Base-by-base conservation (phyloP, 2,329 filamentous ascomycete genomes). In the Paramyrothecium sp. region DNA sequence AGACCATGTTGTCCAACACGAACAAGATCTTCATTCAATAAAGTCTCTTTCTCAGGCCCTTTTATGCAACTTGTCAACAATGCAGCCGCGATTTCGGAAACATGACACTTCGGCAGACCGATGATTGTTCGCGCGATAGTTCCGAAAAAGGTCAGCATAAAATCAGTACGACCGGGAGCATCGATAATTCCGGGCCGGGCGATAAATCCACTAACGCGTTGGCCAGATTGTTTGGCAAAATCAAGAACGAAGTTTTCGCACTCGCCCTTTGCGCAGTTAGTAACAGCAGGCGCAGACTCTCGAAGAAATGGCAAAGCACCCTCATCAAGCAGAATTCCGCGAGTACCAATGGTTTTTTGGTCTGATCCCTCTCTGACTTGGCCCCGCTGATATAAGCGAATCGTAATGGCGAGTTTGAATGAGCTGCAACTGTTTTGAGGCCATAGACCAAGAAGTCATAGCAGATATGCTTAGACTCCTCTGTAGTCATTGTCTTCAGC, bases 321-420 rank as follows among this genome's bases (percentile, higher is more conserved):
- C 82, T 66, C 73, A 84, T 74, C 11, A 77, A 56, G 8, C 53
- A 60, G 56, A 83, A 84, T 46, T 81, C 68, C 0, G 22, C 7
- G 12, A 52, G 65, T 12, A 52, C 56, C 50, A 70, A 62, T 20
- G 69, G 72, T 56, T 61, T 73, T 62, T 77, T 73, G 5, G 62
- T 73, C 51, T 69, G 75, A 48, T 81, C 78, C 2, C 75, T 70
- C 61, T 75, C 71, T 3, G 69, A 69, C 3, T 62, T 64, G 1
- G 65, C 58, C 16, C 78, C 80, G 59, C 78, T 81, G 60, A 78
- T 71, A 63, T 79, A 79, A 12, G 79, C 48, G 58, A 79, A 79
- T 2, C 74, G 73, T 51, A 79, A 77, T 16, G 50, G 50, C 10
- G 50, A 22, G 26, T 52, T 52, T 22, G 50, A 22, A 12, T 11